Percentiles rank a stretch among this genome's conserved stretches.
phyloP scores from a whole-genome alignment of 225 moss, liverwort and hornwort genomes.

The Straminergon stramineum region DNA sequence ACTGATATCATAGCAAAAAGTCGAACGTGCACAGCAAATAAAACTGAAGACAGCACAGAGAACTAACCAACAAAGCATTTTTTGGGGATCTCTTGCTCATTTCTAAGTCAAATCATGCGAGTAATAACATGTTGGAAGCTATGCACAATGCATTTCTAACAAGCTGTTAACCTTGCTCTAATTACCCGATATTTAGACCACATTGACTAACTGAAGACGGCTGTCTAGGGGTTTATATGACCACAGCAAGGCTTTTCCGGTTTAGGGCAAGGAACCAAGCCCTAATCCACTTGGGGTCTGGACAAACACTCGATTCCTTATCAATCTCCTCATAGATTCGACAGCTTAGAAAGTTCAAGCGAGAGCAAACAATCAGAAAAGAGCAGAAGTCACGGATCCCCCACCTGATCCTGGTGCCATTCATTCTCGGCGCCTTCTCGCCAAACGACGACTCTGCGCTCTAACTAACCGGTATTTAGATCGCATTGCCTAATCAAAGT shows the following conservation, averaged over 20 bases:
- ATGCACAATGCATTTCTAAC: not conserved
- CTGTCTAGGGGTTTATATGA: not conserved
- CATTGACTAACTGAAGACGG: not conserved
- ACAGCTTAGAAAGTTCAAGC: not conserved
- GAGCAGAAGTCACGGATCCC: not conserved
- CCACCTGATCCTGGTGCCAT: slow-evolving; percentile 68
- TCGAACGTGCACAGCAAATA: not conserved
- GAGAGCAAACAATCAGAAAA: not conserved
- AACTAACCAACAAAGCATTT: not conserved
- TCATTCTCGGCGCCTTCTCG: slow-evolving; percentile 57
- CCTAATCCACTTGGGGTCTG: not conserved
- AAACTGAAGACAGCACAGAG: not conserved
- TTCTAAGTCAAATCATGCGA: not conserved
- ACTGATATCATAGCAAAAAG: not conserved
- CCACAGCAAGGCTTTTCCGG: not conserved
- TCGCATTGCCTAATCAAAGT: not conserved
- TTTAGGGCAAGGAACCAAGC: not conserved
- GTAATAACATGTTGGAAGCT: not conserved
- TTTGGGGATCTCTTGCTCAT: not conserved
- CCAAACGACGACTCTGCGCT: slow-evolving; percentile 61
- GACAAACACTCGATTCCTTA: not conserved
- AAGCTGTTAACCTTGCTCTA: not conserved
- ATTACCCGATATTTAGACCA: not conserved
- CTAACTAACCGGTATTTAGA: not conserved
- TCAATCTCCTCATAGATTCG: not conserved